Conservation (phyloP, 345 rosid species). For the Hibiscus trionum region DNA sequence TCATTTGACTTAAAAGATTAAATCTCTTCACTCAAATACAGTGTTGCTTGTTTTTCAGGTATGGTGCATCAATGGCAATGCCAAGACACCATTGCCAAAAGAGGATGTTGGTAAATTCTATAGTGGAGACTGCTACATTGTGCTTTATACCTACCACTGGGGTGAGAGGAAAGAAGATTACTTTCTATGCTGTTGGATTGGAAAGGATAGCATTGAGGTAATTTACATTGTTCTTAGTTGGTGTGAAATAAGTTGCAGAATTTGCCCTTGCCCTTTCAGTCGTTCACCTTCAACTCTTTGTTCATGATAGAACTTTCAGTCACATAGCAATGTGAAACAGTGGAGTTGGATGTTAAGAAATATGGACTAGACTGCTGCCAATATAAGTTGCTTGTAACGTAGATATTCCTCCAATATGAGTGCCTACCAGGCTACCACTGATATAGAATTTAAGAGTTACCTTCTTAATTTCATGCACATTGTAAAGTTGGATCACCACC, state of each 20-base stretch:
- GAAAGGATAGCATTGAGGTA: constrained; percentile 88
- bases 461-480: background rate
- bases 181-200: constrained; percentile 91
- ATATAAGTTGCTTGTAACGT: background rate
- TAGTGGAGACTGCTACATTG: constrained; percentile 90
- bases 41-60: constrained; percentile 40
- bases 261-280: background rate
- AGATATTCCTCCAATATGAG: background rate
- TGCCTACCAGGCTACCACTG: background rate
- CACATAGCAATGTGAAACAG: background rate
- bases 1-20: background rate
- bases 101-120: constrained; percentile 90
- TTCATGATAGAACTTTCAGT: background rate
- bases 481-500: background rate
- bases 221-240: constrained; percentile 11
- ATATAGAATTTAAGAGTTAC: background rate
- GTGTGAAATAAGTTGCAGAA: background rate
- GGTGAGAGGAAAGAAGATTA: constrained; percentile 98
- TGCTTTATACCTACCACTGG: constrained; percentile 79
- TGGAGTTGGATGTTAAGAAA: background rate
- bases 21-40: background rate
- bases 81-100: constrained; percentile 65
- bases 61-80: constrained; percentile 78
- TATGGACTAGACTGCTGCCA: background rate
- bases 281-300: background rate